phyloP scores from a whole-genome alignment of 495 filamentous ascomycete genomes.

The Neurospora sp. region DNA sequence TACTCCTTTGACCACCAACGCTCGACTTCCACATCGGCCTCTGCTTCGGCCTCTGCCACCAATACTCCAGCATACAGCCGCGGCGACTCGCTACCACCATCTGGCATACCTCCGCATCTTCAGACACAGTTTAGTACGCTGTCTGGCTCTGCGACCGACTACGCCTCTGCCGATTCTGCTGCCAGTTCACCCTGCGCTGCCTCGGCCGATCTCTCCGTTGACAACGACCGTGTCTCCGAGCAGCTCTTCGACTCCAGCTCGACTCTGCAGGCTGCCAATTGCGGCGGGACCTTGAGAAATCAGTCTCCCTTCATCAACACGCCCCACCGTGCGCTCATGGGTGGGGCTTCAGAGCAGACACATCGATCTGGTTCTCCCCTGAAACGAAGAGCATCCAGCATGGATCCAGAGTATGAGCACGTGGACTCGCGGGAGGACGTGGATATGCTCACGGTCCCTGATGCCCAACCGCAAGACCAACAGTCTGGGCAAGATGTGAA shows the following conservation, averaged over 20 bases:
- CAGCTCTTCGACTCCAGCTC: constrained; percentile 19
- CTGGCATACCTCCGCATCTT: constrained; percentile 37
- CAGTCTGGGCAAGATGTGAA: not conserved
- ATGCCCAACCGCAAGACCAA: constrained; percentile 1
- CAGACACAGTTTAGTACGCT: constrained; percentile 35
- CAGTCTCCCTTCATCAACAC: constrained; percentile 33
- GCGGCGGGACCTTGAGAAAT: constrained; percentile 15
- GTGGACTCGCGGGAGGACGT: constrained; percentile 34
- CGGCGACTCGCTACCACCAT: constrained; percentile 42
- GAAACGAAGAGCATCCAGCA: constrained; percentile 44
- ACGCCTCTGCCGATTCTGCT: constrained; percentile 33
- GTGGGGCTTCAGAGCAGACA: constrained; percentile 38
- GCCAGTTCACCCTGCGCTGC: constrained; percentile 62
- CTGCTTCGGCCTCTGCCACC: constrained; percentile 27
- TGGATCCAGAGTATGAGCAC: constrained; percentile 32
- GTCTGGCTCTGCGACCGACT: constrained; percentile 35
- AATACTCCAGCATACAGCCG: constrained; percentile 49
- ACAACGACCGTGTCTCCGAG: constrained; percentile 49
- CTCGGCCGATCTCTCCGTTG: constrained; percentile 60
- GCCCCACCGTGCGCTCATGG: constrained; percentile 40
- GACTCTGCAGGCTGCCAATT: constrained; percentile 10
- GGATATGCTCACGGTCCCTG: constrained; percentile 33
- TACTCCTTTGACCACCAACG: constrained; percentile 2
- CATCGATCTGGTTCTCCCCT: constrained; percentile 46
- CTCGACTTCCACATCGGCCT: constrained; percentile 29